Evolutionary conservation across 208 protist species (phyloP).

Genomic region (Herpetomonas muscarum): DNA sequence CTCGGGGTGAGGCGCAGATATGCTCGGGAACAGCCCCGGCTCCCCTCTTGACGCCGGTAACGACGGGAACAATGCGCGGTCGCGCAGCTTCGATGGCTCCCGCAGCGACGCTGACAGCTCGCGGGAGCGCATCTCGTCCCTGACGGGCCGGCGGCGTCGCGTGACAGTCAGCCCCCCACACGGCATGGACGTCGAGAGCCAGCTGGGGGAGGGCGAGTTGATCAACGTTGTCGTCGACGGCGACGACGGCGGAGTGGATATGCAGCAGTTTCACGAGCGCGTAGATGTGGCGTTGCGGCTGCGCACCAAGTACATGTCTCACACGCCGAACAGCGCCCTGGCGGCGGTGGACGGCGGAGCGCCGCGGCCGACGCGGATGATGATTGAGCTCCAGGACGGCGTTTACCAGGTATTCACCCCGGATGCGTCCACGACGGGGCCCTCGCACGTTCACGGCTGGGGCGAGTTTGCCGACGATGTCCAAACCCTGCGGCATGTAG

Average conservation of each 20-base stretch:
- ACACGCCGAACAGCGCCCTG: constrained; percentile 1
- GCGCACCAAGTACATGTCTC: constrained; percentile 59
- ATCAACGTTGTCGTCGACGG: constrained; percentile 89
- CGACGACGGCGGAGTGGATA: constrained; percentile 84
- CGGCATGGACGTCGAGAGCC: constrained; percentile 14
- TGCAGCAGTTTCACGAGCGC: constrained; percentile 81
- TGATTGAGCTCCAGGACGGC: constrained; percentile 50
- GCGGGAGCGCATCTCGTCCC: neutral
- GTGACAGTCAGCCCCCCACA: neutral
- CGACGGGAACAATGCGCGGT: too few relatives aligned
- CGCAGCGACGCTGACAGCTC: too few relatives aligned
- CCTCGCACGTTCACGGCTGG: constrained; percentile 35
- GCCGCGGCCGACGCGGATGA: constrained; percentile 25
- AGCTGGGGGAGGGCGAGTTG: constrained; percentile 61
- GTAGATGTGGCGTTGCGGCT: constrained; percentile 69
- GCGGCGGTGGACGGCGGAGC: constrained; percentile 5
- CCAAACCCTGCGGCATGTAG: constrained; percentile 65
- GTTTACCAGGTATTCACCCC: constrained; percentile 70
- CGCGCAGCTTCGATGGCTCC: too few relatives aligned
- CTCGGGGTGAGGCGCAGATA: too few relatives aligned
- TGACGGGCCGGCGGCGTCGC: neutral
- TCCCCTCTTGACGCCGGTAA: too few relatives aligned
- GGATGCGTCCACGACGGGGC: constrained; percentile 24
- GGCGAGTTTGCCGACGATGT: constrained; percentile 66
- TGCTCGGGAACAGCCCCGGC: too few relatives aligned